Evolutionary conservation across 2,329 filamentous ascomycete genomes (phyloP).

Genomic region (Xylaria sp.): DNA sequence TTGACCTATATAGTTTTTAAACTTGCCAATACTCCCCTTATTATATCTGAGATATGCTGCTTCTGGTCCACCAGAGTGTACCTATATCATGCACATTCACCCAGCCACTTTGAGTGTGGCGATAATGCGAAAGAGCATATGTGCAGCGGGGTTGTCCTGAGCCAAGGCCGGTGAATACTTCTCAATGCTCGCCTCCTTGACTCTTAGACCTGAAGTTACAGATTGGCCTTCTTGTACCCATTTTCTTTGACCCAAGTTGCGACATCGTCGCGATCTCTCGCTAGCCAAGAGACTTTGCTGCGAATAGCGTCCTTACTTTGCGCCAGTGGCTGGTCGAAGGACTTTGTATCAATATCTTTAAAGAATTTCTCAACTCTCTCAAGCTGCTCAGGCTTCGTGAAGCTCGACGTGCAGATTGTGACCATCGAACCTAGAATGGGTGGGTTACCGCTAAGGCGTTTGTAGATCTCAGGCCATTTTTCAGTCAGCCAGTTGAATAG

Average conservation of each 20-base stretch:
- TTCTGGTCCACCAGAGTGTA: background rate
- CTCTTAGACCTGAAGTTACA: constrained; percentile 33
- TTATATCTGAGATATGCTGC: background rate
- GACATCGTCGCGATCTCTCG: constrained; percentile 82
- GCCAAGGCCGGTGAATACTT: background rate
- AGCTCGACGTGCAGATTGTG: constrained; percentile 81
- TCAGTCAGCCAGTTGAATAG: constrained; percentile 85
- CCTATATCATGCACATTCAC: constrained; percentile 16
- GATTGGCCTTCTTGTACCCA: constrained; percentile 59
- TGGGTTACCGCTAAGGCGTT: constrained; percentile 85
- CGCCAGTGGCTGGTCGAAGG: constrained; percentile 88
- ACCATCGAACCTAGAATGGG: constrained; percentile 89
- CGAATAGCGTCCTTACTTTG: constrained; percentile 87
- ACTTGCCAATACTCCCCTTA: background rate
- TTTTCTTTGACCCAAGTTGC: constrained; percentile 70
- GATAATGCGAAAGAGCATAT: background rate
- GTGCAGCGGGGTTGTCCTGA: background rate
- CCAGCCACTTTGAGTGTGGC: background rate
- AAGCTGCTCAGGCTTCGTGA: constrained; percentile 81
- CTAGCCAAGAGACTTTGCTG: constrained; percentile 85
- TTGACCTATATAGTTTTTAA: background rate
- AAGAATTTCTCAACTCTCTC: constrained; percentile 85
- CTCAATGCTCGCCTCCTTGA: background rate
- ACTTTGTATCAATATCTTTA: constrained; percentile 79
- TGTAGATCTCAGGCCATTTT: constrained; percentile 87